Percentiles rank a stretch among this genome's conserved stretches.
phyloP scores from a whole-genome alignment of 108 stramenopile species.

The Cyclostephanos tholiformis region DNA sequence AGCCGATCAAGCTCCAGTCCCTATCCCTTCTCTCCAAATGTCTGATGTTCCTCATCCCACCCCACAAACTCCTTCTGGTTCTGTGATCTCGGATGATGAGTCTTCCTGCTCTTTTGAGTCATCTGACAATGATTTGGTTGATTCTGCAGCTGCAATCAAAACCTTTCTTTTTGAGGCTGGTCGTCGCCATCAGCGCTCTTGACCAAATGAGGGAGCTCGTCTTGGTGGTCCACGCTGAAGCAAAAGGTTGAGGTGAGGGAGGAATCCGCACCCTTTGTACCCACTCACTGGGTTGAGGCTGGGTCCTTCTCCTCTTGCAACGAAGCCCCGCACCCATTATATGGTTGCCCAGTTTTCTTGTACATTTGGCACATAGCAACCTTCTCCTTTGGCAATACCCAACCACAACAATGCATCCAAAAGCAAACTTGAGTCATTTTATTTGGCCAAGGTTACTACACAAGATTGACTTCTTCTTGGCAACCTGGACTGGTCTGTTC shows the following conservation, averaged over 20 bases:
- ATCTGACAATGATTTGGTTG: background rate
- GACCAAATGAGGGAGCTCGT: no score
- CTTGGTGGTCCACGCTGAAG: no score
- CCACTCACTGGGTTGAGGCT: no score
- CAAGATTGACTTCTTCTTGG: background rate
- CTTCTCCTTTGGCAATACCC: background rate
- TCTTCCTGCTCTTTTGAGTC: no score
- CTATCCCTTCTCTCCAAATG: background rate
- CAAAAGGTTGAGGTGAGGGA: no score
- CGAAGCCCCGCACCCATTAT: no score
- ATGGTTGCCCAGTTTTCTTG: no score
- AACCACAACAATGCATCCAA: background rate
- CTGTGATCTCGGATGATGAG: no score
- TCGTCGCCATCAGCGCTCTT: background rate
- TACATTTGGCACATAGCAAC: background rate
- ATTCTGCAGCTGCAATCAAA: background rate
- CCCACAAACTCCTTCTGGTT: background rate
- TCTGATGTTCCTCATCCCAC: no score
- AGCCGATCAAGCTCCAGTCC: background rate
- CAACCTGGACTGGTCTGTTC: background rate
- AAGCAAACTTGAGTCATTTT: background rate
- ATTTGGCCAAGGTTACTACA: background rate
- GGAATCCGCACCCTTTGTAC: no score
- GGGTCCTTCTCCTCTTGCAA: no score
- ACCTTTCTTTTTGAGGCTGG: background rate